phyloP scores from a whole-genome alignment of 2,329 filamentous ascomycete genomes.

The Fusarium nelsonii region DNA sequence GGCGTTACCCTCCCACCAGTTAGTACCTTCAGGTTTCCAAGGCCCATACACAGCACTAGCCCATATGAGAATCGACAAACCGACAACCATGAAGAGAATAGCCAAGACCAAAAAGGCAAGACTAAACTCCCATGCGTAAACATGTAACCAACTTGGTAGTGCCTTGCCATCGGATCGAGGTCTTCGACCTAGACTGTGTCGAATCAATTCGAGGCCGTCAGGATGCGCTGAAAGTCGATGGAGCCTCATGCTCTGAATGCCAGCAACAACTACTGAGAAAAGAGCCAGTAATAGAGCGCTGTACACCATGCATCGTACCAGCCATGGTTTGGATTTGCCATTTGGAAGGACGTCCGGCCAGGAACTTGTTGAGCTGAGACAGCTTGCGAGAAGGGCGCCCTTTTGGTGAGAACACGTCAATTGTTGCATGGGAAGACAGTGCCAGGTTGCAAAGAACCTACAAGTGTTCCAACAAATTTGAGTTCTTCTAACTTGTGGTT shows the following conservation, averaged over 20 bases:
- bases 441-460: neutral
- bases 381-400: constrained; percentile 24
- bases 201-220: constrained; percentile 8
- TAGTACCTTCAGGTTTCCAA: neutral
- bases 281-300: constrained; percentile 18
- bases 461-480: constrained; percentile 24
- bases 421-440: rapidly evolving
- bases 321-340: constrained; percentile 16
- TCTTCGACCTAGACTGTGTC: constrained; percentile 8
- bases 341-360: constrained; percentile 22
- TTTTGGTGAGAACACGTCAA: too few species aligned
- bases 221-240: constrained; percentile 22
- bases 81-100: constrained; percentile 12
- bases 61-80: constrained; percentile 15
- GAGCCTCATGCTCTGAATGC: constrained; percentile 19
- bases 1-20: constrained; percentile 21
- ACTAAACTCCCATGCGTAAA: constrained; percentile 25
- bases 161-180: neutral
- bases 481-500: constrained; percentile 19
- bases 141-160: constrained; percentile 7
- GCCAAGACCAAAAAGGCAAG: constrained; percentile 16
- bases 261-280: constrained; percentile 17
- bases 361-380: constrained; percentile 18
- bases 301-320: constrained; percentile 11
- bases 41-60: constrained; percentile 5